Percentiles rank a stretch among this genome's conserved stretches.
Conservation (phyloP, 2,329 filamentous ascomycete genomes). For the Colletotrichum incanum region DNA sequence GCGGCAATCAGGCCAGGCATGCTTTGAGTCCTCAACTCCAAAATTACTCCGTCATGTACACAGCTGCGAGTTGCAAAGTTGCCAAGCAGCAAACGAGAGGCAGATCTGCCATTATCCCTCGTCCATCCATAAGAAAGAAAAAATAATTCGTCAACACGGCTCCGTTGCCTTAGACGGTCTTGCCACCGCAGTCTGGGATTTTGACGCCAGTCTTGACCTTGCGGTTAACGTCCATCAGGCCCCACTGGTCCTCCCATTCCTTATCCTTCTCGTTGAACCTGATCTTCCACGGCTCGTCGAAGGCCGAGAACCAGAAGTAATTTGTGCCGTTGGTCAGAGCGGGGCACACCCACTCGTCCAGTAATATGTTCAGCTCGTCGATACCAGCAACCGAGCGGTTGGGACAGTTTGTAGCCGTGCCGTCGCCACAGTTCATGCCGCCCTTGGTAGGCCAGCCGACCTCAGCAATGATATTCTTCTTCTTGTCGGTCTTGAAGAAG, state of each 20-base stretch:
- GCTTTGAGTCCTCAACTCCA: conserved; percentile 27
- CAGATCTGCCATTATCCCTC: conserved; percentile 12
- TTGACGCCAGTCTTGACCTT: conserved; percentile 87
- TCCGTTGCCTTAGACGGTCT: conserved; percentile 66
- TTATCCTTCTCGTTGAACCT: conserved; percentile 77
- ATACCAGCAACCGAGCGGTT: conserved; percentile 84
- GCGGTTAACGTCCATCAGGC: conserved; percentile 87
- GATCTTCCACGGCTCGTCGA: conserved; percentile 97
- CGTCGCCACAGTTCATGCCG: conserved; percentile 68
- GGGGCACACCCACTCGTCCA: conserved; percentile 88
- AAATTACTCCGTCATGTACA: conserved; percentile 40
- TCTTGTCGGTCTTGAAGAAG: conserved; percentile 74
- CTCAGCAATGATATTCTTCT: conserved; percentile 87
- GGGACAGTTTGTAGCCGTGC: conserved; percentile 64
- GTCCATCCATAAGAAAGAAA: conserved; percentile 25
- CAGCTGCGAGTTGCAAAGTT: conserved; percentile 6
- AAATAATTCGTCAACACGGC: neutral
- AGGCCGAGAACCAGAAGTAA: conserved; percentile 98
- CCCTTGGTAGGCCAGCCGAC: conserved; percentile 92
- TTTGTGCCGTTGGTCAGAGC: conserved; percentile 86
- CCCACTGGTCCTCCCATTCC: conserved; percentile 97
- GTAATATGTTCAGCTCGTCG: conserved; percentile 86
- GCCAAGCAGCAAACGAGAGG: conserved; percentile 22
- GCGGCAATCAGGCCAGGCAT: conserved; percentile 22
- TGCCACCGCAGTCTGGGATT: conserved; percentile 89